Conservation (phyloP, 2,329 filamentous ascomycete species). For the Endothia cerciana region DNA sequence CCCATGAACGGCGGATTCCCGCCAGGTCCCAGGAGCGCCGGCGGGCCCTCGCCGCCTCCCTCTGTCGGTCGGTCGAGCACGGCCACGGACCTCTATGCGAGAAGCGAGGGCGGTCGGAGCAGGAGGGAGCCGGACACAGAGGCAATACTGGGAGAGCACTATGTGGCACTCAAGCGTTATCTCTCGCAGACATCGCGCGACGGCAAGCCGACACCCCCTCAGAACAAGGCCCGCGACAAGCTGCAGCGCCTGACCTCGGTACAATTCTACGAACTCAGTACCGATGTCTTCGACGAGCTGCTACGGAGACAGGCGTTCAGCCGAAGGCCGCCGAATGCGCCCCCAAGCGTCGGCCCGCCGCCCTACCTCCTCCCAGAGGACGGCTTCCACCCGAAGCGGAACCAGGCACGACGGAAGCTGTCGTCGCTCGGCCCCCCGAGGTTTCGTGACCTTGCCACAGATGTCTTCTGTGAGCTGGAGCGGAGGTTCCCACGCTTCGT, state of each 20-base stretch:
- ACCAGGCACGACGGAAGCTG: conserved; percentile 94
- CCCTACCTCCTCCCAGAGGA: conserved; percentile 81
- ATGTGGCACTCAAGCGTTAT: conserved; percentile 76
- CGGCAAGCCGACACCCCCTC: conserved; percentile 72
- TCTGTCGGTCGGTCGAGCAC: conserved; percentile 86
- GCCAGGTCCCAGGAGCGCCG: conserved; percentile 58
- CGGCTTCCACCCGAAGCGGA: conserved; percentile 93
- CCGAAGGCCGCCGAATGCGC: conserved; percentile 55
- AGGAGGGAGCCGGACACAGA: conserved; percentile 64
- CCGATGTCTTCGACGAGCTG: conserved; percentile 95
- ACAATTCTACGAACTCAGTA: conserved; percentile 96
- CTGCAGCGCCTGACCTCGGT: conserved; percentile 84
- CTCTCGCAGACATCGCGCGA: conserved; percentile 72
- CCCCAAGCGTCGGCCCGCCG: conserved; percentile 59
- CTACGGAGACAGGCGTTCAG: conserved; percentile 78
- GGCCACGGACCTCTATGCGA: conserved; percentile 71
- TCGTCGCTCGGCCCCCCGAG: conserved; percentile 84
- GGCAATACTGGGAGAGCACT: conserved; percentile 75
- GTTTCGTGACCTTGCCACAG: conserved; percentile 90
- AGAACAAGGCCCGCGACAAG: conserved; percentile 94
- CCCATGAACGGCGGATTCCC: conserved; percentile 65
- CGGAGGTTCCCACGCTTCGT: conserved; percentile 84
- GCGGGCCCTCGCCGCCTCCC: conserved; percentile 80
- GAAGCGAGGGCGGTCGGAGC: conserved; percentile 68
- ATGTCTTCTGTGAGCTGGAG: conserved; percentile 95